These are phyloP conservation scores for Phytopythium chamaehyphon DNA, from an alignment of 352 stramenopile genomes.

Conservation along the genomic window DNA sequence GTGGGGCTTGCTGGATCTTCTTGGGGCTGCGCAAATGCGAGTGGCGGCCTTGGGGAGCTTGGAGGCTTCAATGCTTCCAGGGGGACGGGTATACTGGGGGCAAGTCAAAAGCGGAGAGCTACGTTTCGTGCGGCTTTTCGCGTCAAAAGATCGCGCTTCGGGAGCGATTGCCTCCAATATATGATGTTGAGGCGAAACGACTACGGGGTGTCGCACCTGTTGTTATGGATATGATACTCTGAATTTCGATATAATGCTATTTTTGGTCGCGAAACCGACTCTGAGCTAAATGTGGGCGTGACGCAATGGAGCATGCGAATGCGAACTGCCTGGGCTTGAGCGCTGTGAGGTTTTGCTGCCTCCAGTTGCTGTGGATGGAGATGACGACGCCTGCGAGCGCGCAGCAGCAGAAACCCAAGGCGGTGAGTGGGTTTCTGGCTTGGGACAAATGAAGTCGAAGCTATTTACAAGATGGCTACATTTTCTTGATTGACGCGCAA, in stretches of 20 bases:
- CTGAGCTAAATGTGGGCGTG: too few species aligned
- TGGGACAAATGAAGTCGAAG: neutral
- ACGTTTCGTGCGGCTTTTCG: too few species aligned
- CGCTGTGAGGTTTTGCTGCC: too few species aligned
- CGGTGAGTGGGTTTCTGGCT: neutral
- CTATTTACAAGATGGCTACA: neutral
- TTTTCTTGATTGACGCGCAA: neutral
- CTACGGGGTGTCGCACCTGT: too few species aligned
- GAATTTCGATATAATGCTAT: too few species aligned
- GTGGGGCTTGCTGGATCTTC: neutral
- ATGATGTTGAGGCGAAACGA: neutral
- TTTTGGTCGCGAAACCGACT: too few species aligned
- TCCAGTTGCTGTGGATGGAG: too few species aligned
- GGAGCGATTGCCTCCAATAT: neutral
- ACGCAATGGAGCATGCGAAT: too few species aligned
- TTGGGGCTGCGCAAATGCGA: constrained; percentile 12
- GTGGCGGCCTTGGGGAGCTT: neutral
- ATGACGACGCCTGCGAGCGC: neutral
- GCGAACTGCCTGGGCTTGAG: too few species aligned
- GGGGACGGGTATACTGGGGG: neutral
- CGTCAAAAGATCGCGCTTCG: neutral
- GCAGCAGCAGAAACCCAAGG: constrained; percentile 1
- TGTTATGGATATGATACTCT: too few species aligned
- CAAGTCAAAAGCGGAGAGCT: too few species aligned
- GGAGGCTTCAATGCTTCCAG: neutral